These are phyloP conservation scores for Phytophthora fragariae DNA, from an alignment of 352 stramenopile species.

Conservation along the genomic window DNA sequence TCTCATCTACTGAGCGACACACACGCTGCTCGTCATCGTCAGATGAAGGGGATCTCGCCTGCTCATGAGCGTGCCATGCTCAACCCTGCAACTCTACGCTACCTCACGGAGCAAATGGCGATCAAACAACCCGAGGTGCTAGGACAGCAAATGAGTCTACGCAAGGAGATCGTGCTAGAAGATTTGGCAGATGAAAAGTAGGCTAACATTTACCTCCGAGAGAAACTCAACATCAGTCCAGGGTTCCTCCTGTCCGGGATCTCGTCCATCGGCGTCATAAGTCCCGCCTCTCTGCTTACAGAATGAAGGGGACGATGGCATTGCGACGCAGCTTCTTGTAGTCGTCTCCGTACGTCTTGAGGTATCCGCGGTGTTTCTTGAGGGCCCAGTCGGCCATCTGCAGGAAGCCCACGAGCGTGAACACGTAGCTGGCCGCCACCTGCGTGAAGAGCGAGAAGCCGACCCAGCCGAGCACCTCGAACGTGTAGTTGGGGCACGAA, in stretches of 20 bases:
- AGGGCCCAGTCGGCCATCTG: constrained; percentile 92
- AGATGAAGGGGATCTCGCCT: constrained; percentile 41
- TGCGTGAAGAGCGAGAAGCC: constrained; percentile 90
- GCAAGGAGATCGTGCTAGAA: constrained; percentile 51
- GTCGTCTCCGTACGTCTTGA: constrained; percentile 87
- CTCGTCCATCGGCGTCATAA: no score
- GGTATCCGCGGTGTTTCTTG: constrained; percentile 90
- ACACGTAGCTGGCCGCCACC: constrained; percentile 84
- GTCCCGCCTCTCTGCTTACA: constrained; percentile 47
- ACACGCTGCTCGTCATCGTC: constrained; percentile 52
- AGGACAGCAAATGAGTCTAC: constrained; percentile 8
- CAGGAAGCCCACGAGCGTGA: constrained; percentile 85
- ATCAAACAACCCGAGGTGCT: constrained; percentile 47
- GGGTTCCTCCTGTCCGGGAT: no score
- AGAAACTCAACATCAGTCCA: no score
- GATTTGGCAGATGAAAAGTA: constrained; percentile 54
- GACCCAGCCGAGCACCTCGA: constrained; percentile 91
- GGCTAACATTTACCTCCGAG: neutral
- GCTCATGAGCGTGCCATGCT: constrained; percentile 52
- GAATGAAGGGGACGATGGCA: constrained; percentile 84
- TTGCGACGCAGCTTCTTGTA: constrained; percentile 91
- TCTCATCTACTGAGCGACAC: constrained; percentile 58
- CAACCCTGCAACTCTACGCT: constrained; percentile 63
- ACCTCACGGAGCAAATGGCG: constrained; percentile 61
- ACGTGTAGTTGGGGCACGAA: constrained; percentile 93